Conservation (phyloP, 2,329 filamentous ascomycete genomes). For the Dothistroma pini region DNA sequence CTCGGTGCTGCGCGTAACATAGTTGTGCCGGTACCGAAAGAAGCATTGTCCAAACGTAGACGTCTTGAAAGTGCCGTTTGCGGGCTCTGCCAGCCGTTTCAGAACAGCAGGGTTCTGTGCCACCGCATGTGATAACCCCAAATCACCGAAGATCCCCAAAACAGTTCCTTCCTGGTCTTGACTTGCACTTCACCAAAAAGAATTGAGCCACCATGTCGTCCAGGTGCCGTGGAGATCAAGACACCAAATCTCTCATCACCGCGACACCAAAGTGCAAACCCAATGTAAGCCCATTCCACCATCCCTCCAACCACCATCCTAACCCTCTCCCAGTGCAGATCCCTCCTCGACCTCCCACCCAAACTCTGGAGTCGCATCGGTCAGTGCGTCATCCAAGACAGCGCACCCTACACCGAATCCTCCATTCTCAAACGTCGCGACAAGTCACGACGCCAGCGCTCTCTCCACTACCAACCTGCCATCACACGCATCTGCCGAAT, state of each 20-base stretch:
- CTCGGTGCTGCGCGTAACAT: no score
- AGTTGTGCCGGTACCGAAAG: no score
- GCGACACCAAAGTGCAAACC: background rate
- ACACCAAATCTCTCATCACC: background rate
- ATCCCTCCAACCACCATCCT: background rate
- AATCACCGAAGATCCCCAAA: background rate
- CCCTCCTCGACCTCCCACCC: no score
- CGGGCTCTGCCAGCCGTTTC: no score
- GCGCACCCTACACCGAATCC: background rate
- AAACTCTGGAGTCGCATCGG: no score
- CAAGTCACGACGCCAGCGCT: background rate
- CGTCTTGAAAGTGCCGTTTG: no score
- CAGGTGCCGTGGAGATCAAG: background rate
- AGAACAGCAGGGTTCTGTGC: no score
- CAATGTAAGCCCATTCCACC: background rate
- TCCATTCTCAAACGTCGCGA: background rate
- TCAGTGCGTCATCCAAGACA: background rate
- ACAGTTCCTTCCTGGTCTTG: background rate
- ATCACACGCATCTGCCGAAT: background rate
- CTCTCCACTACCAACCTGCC: background rate
- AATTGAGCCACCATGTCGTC: no score
- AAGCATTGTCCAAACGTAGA: no score
- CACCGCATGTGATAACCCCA: background rate
- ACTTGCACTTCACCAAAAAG: no score
- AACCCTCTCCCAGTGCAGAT: no score